These are phyloP conservation scores for Rossbeevera mucosa DNA, from an alignment of 768 basidiomycete genomes.

Conservation along the genomic window DNA sequence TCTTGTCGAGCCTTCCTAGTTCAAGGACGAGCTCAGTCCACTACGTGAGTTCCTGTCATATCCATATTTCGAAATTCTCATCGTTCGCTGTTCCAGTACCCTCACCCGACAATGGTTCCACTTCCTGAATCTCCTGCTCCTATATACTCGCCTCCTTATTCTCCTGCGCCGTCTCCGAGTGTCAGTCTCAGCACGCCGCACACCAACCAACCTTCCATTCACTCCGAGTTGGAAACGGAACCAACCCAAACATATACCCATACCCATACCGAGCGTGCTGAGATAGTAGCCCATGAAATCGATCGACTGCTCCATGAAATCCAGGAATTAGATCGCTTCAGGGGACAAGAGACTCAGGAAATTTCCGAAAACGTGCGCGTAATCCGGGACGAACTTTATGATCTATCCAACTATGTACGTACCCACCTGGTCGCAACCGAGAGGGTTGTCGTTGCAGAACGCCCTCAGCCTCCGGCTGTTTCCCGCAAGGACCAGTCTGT, in stretches of 20 bases:
- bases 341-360: constrained; percentile 61
- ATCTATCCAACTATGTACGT: constrained; percentile 55
- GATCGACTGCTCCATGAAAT: constrained; percentile 48
- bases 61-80: neutral
- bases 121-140: constrained; percentile 25
- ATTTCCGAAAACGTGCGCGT: constrained; percentile 63
- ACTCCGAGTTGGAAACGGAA: constrained; percentile 42
- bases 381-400: constrained; percentile 64
- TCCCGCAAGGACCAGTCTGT: constrained; percentile 39
- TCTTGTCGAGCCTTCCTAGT: constrained; percentile 44
- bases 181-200: constrained; percentile 50
- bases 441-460: constrained; percentile 12
- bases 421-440: constrained; percentile 30
- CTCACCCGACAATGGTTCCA: constrained; percentile 30
- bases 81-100: constrained; percentile 24
- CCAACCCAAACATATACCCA: constrained; percentile 33
- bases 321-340: constrained; percentile 59
- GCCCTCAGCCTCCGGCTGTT: constrained; percentile 15
- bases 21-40: constrained; percentile 19
- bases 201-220: constrained; percentile 46
- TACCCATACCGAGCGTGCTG: constrained; percentile 35
- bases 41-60: constrained; percentile 32
- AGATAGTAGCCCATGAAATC: constrained; percentile 49
- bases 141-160: constrained; percentile 29
- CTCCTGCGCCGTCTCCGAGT: constrained; percentile 41